phyloP scores from a whole-genome alignment of 2,329 filamentous ascomycete species.

The Ceratocystis cacaofunesta region DNA sequence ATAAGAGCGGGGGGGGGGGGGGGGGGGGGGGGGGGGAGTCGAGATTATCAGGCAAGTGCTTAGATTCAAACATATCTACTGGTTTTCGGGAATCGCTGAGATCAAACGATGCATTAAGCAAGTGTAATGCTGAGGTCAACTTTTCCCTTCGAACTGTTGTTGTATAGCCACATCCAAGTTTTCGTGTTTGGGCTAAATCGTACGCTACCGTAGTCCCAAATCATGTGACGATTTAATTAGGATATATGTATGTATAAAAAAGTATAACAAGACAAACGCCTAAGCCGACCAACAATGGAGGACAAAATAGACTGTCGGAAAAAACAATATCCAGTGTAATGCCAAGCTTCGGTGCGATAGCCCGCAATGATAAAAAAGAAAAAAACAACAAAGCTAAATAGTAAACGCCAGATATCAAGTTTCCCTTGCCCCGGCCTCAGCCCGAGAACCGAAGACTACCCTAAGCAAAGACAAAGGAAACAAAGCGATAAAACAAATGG shows the following conservation, averaged over 20 bases:
- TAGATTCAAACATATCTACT: no score
- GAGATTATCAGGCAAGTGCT: no score
- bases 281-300: background rate
- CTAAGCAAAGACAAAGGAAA: background rate
- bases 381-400: background rate
- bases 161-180: no score
- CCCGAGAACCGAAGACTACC: background rate
- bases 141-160: no score
- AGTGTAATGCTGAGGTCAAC: no score
- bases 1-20: background rate
- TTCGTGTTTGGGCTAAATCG: no score
- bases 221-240: no score
- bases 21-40: background rate
- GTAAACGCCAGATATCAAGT: background rate
- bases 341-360: background rate
- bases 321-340: constrained; percentile 5
- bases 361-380: background rate
- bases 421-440: background rate
- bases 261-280: background rate
- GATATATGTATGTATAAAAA: background rate
- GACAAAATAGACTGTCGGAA: background rate
- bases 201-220: no score
- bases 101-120: no score
- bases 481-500: background rate
- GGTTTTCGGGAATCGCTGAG: no score